Evolutionary conservation across 306 rosid species (phyloP).

Genomic region (Parietaria judaica): DNA sequence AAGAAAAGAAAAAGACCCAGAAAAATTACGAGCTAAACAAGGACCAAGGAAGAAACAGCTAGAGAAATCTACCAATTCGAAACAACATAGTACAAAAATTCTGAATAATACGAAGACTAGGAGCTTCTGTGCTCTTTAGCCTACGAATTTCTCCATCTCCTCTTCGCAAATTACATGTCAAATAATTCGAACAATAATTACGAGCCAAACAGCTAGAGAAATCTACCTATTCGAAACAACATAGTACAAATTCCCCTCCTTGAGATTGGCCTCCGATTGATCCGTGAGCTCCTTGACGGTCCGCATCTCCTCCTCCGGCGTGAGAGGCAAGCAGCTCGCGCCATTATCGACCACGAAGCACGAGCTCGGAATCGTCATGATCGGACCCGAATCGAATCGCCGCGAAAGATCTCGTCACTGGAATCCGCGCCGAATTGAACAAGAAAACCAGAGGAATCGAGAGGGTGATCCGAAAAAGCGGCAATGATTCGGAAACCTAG

Average conservation of each 20-base stretch:
- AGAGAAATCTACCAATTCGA: constrained; percentile 45
- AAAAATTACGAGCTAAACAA: too few relatives aligned
- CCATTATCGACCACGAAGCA: constrained; percentile 58
- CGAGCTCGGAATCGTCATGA: constrained; percentile 78
- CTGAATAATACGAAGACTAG: constrained; percentile 11
- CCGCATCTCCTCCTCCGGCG: constrained; percentile 78
- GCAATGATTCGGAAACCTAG: constrained; percentile 20
- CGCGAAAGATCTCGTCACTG: constrained; percentile 27
- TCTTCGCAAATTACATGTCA: background rate
- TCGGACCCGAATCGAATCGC: constrained; percentile 6
- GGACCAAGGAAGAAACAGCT: background rate
- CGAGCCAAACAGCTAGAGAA: background rate
- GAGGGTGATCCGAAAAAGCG: background rate
- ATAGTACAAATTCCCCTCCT: constrained; percentile 67
- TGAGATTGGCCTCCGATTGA: constrained; percentile 70
- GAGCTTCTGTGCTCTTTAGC: too few relatives aligned
- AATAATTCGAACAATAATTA: background rate
- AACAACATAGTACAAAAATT: constrained; percentile 58
- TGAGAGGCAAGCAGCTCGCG: constrained; percentile 51
- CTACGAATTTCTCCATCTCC: too few relatives aligned
- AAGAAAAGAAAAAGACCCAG: too few relatives aligned
- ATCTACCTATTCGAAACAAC: constrained; percentile 63
- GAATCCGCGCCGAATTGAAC: constrained; percentile 10
- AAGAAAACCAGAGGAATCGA: background rate
- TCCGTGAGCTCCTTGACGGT: constrained; percentile 51